phyloP scores from a whole-genome alignment of 2,329 filamentous ascomycete species.

The Plectosphaerella cucumerina region DNA sequence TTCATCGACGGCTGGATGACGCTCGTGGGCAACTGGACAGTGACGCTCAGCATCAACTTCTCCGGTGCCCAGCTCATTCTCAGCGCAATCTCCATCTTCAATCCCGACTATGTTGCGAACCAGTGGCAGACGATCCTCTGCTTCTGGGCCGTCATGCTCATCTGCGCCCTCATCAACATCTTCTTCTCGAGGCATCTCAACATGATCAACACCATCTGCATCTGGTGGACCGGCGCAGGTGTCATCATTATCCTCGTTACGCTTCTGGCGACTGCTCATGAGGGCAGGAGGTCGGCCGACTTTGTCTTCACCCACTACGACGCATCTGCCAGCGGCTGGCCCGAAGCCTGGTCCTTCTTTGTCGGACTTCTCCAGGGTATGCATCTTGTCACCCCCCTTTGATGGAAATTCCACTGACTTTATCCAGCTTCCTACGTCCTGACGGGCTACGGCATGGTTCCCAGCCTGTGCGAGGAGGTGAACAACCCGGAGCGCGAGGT shows the following conservation, averaged over 20 bases:
- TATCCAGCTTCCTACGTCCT: conserved; percentile 50
- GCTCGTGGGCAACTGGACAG: conserved; percentile 70
- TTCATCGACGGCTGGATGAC: conserved; percentile 71
- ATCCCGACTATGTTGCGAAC: conserved; percentile 64
- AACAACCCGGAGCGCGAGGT: conserved; percentile 65
- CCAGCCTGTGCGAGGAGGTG: conserved; percentile 69
- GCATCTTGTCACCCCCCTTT: neutral
- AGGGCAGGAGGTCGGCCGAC: conserved; percentile 50
- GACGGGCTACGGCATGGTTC: conserved; percentile 67
- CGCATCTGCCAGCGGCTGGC: conserved; percentile 61
- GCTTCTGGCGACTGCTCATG: conserved; percentile 53
- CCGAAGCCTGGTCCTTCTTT: conserved; percentile 67
- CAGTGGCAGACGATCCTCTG: conserved; percentile 66
- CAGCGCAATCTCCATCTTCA: conserved; percentile 63
- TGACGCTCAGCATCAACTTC: conserved; percentile 63
- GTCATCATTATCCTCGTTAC: conserved; percentile 49
- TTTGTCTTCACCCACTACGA: conserved; percentile 69
- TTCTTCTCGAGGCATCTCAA: conserved; percentile 58
- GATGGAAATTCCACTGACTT: neutral
- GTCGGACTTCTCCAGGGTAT: conserved; percentile 59
- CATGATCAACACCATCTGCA: conserved; percentile 68
- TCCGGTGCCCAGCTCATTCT: conserved; percentile 55
- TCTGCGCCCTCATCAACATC: conserved; percentile 61
- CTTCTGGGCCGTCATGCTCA: conserved; percentile 67
- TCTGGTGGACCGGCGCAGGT: conserved; percentile 65